phyloP scores from a whole-genome alignment of 495 filamentous ascomycete genomes.

The Beverwykella pulmonaria region DNA sequence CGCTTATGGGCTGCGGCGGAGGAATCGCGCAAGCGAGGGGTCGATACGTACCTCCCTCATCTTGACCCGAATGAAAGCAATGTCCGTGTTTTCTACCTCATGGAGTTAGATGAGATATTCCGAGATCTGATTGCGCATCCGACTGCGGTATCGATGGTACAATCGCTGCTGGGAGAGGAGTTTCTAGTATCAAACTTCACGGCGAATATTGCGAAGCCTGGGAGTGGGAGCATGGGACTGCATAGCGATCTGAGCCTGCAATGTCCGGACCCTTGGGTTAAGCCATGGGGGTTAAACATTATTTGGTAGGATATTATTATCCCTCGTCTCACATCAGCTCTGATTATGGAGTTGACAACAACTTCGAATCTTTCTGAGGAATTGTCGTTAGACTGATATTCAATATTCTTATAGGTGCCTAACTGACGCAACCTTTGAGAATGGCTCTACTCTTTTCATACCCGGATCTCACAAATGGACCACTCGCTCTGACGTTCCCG shows the following conservation, averaged over 20 bases:
- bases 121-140: conserved; percentile 21
- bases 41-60: conserved; percentile 6
- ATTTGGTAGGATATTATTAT: conserved; percentile 1
- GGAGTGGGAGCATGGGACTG: conserved; percentile 20
- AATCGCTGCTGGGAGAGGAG: conserved; percentile 8
- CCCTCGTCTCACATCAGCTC: not conserved
- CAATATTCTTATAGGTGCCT: not conserved
- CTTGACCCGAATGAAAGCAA: conserved; percentile 21
- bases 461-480: conserved; percentile 14
- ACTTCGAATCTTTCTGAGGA: too few species aligned
- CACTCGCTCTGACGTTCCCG: conserved; percentile 3
- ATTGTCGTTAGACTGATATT: not conserved
- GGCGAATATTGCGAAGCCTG: conserved; percentile 22
- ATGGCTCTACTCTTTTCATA: conserved; percentile 17
- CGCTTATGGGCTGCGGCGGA: not conserved
- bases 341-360: not conserved
- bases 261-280: conserved; percentile 7
- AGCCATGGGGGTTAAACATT: not conserved
- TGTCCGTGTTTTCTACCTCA: conserved; percentile 22
- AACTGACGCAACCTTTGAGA: conserved; percentile 1
- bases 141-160: conserved; percentile 13
- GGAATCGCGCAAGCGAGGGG: conserved; percentile 8
- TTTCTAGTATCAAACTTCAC: conserved; percentile 22
- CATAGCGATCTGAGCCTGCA: conserved; percentile 15
- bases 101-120: conserved; percentile 22